A percentile compares a stretch with the other conserved stretches of the same genome.
phyloP scores from a whole-genome alignment of 768 basidiomycete genomes.

The Daedalea quercina region DNA sequence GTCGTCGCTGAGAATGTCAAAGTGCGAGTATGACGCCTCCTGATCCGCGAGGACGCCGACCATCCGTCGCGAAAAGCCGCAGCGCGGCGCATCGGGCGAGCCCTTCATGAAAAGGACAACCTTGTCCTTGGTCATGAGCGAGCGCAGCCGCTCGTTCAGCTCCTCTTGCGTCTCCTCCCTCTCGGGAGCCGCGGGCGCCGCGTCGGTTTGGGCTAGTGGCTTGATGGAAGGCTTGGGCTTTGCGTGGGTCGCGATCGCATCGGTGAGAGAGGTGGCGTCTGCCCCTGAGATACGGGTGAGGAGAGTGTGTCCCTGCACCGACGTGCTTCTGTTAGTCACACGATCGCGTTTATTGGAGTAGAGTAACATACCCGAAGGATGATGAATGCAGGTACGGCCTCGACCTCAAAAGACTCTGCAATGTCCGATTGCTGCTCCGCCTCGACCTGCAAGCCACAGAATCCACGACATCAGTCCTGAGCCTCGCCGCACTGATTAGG shows the following conservation, averaged over 20 bases:
- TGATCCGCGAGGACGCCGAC: constrained; percentile 43
- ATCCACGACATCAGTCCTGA: not conserved
- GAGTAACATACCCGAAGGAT: constrained; percentile 62
- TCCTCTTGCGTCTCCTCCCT: constrained; percentile 55
- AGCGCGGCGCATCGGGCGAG: constrained; percentile 49
- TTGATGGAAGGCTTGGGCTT: constrained; percentile 21
- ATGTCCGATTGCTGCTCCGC: constrained; percentile 80
- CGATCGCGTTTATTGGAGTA: not conserved
- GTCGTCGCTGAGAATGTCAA: constrained; percentile 55
- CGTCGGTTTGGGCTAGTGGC: constrained; percentile 45
- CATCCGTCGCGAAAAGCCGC: constrained; percentile 55
- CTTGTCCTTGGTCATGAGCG: constrained; percentile 66
- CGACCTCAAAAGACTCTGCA: constrained; percentile 86
- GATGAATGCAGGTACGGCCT: constrained; percentile 81
- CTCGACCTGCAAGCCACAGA: constrained; percentile 51
- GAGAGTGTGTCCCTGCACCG: constrained; percentile 75
- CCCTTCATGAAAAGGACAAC: constrained; percentile 68
- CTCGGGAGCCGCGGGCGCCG: constrained; percentile 26
- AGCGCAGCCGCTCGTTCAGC: constrained; percentile 54
- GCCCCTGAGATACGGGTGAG: constrained; percentile 76
- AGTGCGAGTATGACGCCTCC: constrained; percentile 44
- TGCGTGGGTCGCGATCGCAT: constrained; percentile 54
- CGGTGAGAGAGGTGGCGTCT: constrained; percentile 60
- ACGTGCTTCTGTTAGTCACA: not conserved
- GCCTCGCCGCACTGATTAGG: too few relatives aligned